phyloP scores from a whole-genome alignment of 176 grass and related monocot species.

The Typha latifolia region DNA sequence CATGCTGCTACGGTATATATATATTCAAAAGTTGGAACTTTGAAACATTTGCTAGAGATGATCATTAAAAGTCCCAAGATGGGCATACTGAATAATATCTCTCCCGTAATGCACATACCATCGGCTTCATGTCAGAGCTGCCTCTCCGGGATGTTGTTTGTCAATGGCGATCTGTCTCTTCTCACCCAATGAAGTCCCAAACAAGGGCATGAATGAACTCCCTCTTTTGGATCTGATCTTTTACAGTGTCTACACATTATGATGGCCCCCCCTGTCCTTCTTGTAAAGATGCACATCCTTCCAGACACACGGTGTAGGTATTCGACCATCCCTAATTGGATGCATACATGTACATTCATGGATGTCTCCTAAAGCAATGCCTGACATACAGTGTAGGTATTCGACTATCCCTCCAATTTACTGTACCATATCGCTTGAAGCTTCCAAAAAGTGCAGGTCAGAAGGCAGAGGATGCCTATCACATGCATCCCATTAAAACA shows the following conservation, averaged over 20 bases:
- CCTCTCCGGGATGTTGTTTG: neutral
- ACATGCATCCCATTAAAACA: slow-evolving; percentile 10
- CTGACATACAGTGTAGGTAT: no score
- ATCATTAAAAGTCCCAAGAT: no score
- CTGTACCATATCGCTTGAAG: no score
- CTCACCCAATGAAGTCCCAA: neutral
- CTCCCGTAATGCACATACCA: neutral
- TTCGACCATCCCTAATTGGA: no score
- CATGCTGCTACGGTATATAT: no score
- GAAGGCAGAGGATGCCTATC: neutral
- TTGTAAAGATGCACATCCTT: neutral
- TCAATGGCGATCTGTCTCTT: neutral
- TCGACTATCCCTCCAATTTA: no score
- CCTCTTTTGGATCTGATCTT: neutral
- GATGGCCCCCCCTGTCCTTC: neutral
- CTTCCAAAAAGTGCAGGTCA: neutral
- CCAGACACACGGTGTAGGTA: no score
- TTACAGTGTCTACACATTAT: neutral
- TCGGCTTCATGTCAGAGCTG: neutral
- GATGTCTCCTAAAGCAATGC: no score
- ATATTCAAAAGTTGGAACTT: no score
- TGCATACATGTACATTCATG: no score
- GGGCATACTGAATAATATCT: neutral
- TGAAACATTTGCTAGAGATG: no score
- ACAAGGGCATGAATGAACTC: neutral